Evolutionary conservation across 345 rosid genomes (phyloP), one percentile per base, ranked within the genome.

Genomic region (Lumnitzera littorea): DNA sequence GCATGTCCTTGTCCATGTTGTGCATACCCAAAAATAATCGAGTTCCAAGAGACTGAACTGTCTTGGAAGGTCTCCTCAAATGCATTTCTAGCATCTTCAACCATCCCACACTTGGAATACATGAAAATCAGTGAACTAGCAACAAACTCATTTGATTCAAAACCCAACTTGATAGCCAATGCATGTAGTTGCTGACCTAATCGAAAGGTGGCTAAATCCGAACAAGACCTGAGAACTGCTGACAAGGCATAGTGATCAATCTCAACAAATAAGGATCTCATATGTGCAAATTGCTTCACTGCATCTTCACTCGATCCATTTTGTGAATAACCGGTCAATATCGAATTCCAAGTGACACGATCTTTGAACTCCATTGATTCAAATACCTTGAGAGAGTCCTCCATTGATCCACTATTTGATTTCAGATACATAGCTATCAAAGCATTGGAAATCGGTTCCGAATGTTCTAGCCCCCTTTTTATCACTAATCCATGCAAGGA

Each of bases 81-180:
- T 50, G 84, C 82, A 57, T 73, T 84, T 52, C 46, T 68, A 61
- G 94, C 91, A 49, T 77, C 73, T 67, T 77, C 75, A 48, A 89
- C 77, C 3, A 80, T 72, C 46, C 96, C 96, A 56, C 94, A 84
- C 68, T 84, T 89, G 24, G 91, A 84, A 69, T 89, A 89, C 92
- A 84, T 82, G 58, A 82, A 80, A 70, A 89, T 82, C 68, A 84
- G 67, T 50, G 91, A 78, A 75, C 91, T 81, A n/a, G 84, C 84
- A 16, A 89, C 94, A 72, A 82, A 89, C 23, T 79, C 82, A 56
- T 86, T 89, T 7, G 65, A 67, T 61, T 72, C 80, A 13, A 79
- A 86, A 17, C 94, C 76, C 15, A 80, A 75, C 69, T 84, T 82
- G 65, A 70, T 57, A 23, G 87, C 64, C 25, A 78, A 70, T 14